Conservation (phyloP, 1,139 yeast species). For the Taphrina confusa region DNA sequence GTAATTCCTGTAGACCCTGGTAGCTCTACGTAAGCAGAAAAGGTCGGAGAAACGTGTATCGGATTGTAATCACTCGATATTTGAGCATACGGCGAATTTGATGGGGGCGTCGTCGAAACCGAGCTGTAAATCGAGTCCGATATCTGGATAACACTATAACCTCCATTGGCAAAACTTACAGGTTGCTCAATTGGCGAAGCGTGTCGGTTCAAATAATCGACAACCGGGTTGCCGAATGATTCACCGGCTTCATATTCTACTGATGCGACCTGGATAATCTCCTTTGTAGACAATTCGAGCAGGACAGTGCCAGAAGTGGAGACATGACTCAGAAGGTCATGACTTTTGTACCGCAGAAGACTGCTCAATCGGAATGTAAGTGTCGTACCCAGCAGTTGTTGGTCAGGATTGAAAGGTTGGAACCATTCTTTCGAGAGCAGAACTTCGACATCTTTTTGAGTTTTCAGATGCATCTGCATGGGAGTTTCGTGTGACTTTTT, state of each 20-base stretch:
- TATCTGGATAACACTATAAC: constrained; percentile 48
- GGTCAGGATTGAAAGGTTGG: constrained; percentile 67
- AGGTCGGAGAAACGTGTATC: constrained; percentile 93
- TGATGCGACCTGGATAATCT: constrained; percentile 80
- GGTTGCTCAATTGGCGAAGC: constrained; percentile 96
- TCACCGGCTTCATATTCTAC: constrained; percentile 88
- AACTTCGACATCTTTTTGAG: constrained; percentile 89
- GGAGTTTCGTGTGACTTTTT: constrained; percentile 86
- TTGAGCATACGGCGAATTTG: constrained; percentile 93
- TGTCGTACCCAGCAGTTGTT: constrained; percentile 74
- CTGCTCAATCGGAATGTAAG: constrained; percentile 90
- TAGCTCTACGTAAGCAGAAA: constrained; percentile 86
- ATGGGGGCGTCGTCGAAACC: constrained; percentile 64
- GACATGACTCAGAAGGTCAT: constrained; percentile 74
- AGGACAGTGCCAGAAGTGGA: constrained; percentile 80
- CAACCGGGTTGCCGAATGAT: constrained; percentile 96
- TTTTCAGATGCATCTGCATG: constrained; percentile 68
- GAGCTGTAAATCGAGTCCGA: constrained; percentile 63
- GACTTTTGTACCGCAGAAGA: constrained; percentile 75
- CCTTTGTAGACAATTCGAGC: constrained; percentile 90
- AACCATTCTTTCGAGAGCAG: constrained; percentile 97
- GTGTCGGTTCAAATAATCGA: constrained; percentile 86
- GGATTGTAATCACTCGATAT: constrained; percentile 99
- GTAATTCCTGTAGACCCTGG: constrained; percentile 85
- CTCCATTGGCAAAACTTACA: constrained; percentile 76